Conservation (phyloP, 2,329 filamentous ascomycete genomes). For the Arthroderma sp. region DNA sequence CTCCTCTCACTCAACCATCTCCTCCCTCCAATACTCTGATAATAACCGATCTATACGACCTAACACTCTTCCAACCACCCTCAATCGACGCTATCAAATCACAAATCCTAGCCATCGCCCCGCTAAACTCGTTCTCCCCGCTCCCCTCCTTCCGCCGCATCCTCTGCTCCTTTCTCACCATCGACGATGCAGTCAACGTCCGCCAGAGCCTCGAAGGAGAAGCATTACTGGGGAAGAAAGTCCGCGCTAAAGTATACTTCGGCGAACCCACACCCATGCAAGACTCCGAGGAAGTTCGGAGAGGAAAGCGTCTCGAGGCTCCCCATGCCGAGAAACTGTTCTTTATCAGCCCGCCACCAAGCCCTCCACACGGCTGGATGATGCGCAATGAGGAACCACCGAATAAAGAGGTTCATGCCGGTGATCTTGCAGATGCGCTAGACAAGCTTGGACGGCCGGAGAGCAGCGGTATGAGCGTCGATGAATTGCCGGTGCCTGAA, state of each 20-base stretch:
- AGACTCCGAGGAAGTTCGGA: slow-evolving; percentile 32
- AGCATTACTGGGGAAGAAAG: slow-evolving; percentile 18
- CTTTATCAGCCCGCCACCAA: slow-evolving; percentile 53
- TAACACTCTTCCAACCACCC: slow-evolving; percentile 33
- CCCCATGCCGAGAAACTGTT: slow-evolving; percentile 50
- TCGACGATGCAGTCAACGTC: slow-evolving; percentile 29
- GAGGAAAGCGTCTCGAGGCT: slow-evolving; percentile 37
- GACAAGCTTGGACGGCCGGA: slow-evolving; percentile 35
- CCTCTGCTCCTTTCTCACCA: slow-evolving; percentile 35
- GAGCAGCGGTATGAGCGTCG: slow-evolving; percentile 7
- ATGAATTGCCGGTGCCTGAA: slow-evolving; percentile 15
- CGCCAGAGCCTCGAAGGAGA: slow-evolving; percentile 31
- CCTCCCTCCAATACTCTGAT: slow-evolving; percentile 39
- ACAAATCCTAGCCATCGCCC: slow-evolving; percentile 28
- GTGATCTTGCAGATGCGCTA: slow-evolving; percentile 46
- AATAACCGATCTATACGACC: slow-evolving; percentile 36
- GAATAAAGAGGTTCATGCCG: slow-evolving; percentile 52
- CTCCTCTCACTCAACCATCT: slow-evolving; percentile 31
- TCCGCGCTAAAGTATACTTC: slow-evolving; percentile 25
- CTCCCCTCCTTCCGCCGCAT: slow-evolving; percentile 38
- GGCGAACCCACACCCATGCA: slow-evolving; percentile 26
- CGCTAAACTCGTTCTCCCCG: slow-evolving; percentile 38
- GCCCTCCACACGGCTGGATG: slow-evolving; percentile 52
- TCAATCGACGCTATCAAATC: slow-evolving; percentile 31
- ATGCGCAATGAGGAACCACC: slow-evolving; percentile 50